Evolutionary conservation across 2,329 filamentous ascomycete species (phyloP).

Genomic region (Huntiella abstrusa): DNA sequence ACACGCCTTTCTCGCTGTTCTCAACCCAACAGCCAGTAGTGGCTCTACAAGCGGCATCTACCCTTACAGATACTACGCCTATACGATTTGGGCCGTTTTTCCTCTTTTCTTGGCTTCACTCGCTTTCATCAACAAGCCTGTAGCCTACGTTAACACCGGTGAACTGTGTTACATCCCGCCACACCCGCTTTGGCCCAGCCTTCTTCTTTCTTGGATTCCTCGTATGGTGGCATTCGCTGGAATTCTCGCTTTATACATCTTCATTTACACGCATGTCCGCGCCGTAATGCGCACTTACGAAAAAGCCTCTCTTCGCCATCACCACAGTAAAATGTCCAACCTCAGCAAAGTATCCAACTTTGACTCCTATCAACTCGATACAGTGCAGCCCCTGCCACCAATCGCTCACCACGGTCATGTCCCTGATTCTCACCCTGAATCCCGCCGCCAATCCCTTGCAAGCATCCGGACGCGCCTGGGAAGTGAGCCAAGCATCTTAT

Average conservation of each 20-base stretch:
- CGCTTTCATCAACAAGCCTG: conserved; percentile 37
- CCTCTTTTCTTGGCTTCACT: conserved; percentile 42
- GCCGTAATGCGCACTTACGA: conserved; percentile 8
- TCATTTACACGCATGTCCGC: conserved; percentile 51
- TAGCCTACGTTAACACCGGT: conserved; percentile 41
- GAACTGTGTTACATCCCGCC: conserved; percentile 53
- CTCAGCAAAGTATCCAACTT: conserved; percentile 4
- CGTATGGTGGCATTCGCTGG: conserved; percentile 48
- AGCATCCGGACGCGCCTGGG: background rate
- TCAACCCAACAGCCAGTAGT: conserved; percentile 29
- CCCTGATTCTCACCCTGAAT: conserved; percentile 13
- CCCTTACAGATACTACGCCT: conserved; percentile 43
- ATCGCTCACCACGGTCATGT: conserved; percentile 20
- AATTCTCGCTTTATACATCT: conserved; percentile 45
- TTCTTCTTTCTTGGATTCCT: conserved; percentile 53
- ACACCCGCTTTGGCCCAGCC: conserved; percentile 47
- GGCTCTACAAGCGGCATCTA: conserved; percentile 45
- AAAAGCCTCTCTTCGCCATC: conserved; percentile 6
- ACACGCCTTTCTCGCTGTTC: conserved; percentile 55
- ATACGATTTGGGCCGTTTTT: conserved; percentile 34
- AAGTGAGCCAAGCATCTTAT: conserved; percentile 2
- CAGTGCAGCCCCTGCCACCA: conserved; percentile 16
- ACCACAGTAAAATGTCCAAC: conserved; percentile 3
- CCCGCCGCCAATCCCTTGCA: conserved; percentile 12
- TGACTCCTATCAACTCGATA: conserved; percentile 7